A percentile compares a stretch with the other conserved stretches of the same genome.
Conservation (phyloP, 371 early-diverging fungal genomes). For the Mucor circinelloides region DNA sequence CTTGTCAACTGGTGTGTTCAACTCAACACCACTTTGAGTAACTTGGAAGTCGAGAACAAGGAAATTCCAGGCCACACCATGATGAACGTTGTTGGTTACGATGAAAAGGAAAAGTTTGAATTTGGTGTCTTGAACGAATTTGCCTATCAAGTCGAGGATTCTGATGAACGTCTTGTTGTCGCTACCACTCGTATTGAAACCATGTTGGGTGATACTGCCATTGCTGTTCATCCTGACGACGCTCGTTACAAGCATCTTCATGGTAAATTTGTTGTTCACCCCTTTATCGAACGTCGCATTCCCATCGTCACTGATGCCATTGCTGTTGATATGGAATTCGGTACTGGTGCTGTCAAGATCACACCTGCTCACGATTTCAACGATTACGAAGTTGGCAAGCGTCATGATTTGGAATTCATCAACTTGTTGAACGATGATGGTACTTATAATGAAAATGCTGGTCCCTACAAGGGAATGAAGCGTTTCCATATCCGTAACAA, state of each 20-base stretch:
- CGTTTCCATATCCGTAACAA: conserved; percentile 97
- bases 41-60: conserved; percentile 96
- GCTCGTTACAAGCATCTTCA: conserved; percentile 86
- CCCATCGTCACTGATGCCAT: conserved; percentile 93
- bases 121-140: conserved; percentile 98
- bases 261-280: conserved; percentile 95
- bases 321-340: conserved; percentile 95
- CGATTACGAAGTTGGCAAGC: conserved; percentile 98
- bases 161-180: conserved; percentile 89
- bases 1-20: conserved; percentile 99
- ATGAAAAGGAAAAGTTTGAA: conserved; percentile 89
- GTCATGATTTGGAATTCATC: conserved; percentile 92
- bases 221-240: conserved; percentile 93
- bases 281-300: conserved; percentile 90
- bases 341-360: conserved; percentile 99
- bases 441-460: conserved; percentile 88
- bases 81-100: conserved; percentile 90
- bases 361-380: conserved; percentile 99
- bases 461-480: conserved; percentile 87
- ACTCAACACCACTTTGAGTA: conserved; percentile 97
- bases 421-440: conserved; percentile 97
- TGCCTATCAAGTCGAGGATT: conserved; percentile 83
- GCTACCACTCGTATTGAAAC: conserved; percentile 99
- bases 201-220: conserved; percentile 98
- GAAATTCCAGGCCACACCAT: conserved; percentile 88